Base-by-base conservation (phyloP, 2,329 filamentous ascomycete genomes). In the Colletotrichum chrysophilum region DNA sequence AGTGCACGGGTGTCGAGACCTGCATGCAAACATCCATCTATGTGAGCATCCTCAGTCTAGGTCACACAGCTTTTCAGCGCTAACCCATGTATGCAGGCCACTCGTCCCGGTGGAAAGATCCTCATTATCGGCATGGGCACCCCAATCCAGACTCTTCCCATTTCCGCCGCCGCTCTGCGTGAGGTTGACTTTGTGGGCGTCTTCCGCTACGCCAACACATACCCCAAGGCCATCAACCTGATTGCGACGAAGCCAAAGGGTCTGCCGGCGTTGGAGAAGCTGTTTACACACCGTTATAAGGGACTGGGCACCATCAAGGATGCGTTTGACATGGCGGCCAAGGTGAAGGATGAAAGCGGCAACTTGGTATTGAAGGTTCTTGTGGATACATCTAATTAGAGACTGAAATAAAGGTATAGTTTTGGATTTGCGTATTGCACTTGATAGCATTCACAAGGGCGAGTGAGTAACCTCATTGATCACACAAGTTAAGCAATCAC, bases 1-100 rank as follows among this genome's bases (percentile, higher is more conserved):
- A 96, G 85, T 96, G 94, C 81, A 96, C 94, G 0, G 94, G 94
- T 10, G 94, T 95, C 26, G 94, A 95, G 81, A 91, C 91, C 0
- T 96, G 94, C 79, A 88, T 95, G 79, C 94, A 96, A 82, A 91
- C 92, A 7, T 90, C 93, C 6, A 95, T 96, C 71, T 96, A 94
- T 79, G 89, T 90, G 77, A 82, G 87, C 84, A 12, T 9, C 14
- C 43, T 52, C 55, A 26, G 10, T 16, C 14, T 2, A 28, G 18
- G 8, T 9, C 9, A 30, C 14, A 12, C 7, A 14, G 4, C 9
- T 56, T 48, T 21, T n/a, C 10, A 13, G 8, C 38, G 21, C 61
- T 78, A 60, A 72, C 56, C n/a, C 38, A 13, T 26, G 5, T 4
- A 2, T n/a, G 61, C 52, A 90, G 89, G 84, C 89, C 3, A 92